Base-by-base conservation (phyloP, 169 alveolate species). In the Plasmodium chabaudi region DNA sequence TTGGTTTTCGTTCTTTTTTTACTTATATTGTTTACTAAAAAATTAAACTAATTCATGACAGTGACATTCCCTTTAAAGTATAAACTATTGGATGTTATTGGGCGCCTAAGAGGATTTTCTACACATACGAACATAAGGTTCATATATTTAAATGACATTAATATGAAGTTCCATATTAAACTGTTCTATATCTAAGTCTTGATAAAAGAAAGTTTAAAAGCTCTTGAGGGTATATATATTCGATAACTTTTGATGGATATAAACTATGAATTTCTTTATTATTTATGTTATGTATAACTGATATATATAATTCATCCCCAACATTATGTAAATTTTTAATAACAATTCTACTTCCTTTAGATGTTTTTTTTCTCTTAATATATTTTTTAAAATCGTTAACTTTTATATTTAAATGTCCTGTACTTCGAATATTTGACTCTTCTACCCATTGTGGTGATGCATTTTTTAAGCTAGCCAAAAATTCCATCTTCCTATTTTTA, bases 191-290 rank as follows among this genome's bases (percentile, higher is more conserved):
- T 27, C 90, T 68, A 53, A 82, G 84, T 82, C 84, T 82, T 55
- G 90, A 82, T 64, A 82, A 56, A 9, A 82, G 63, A 68, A 82
- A 82, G 57, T 82, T 82, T 68, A 82, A 82, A 47, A 67, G 84
- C 25, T 82, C 90, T 25, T 82, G 90, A 15, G 90, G 90, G 47
- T 82, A 82, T 53, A 82, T 82, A 71, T 82, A 82, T 55, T 82
- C 90, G 42, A 82, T 68, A 65, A 82, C 90, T 68, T 82, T 82
- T 13, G 90, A 82, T 10, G 90, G 90, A 64, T 82, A 82, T 49
- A 82, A 82, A 60, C 90, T 82, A 61, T 65, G 79, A 42, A 82
- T 68, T 82, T 68, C 90, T 56, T 82, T 68, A 27, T 68, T 68
- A 55, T 82, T 82, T 60, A 82, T 67, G 27, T 82, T 82, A 51